Base-by-base conservation (phyloP, 345 rosid species). In the Salix purpurea region DNA sequence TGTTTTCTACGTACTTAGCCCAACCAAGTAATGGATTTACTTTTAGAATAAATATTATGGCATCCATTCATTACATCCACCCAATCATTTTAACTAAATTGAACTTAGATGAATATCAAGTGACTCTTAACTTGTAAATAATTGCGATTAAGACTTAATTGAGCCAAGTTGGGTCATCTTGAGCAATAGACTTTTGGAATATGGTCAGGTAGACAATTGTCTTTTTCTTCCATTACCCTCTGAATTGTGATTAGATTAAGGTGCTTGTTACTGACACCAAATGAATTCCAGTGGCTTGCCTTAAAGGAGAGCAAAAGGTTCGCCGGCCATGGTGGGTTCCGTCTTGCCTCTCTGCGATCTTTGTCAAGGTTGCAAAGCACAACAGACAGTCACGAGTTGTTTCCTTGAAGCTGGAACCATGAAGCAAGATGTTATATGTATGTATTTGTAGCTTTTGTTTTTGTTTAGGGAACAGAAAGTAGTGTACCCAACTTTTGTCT, bases 241-340 rank as follows among this genome's bases (percentile, higher is more conserved):
- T 23, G 16, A 56, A 30, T 26, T 56, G 61, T 34, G 37, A 68
- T 69, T 58, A 50, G 48, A 67, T 60, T n/a, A 18, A 7, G 21
- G 15, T 30, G 64, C 44, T 42, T n/a, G 64, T 14, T 11, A 4
- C 74, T 82, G 82, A 80, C 70, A 69, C 50, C 9, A 30, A 48
- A 69, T 71, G 19, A 28, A 60, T 77, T 75, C 34, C 86, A 96
- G 98, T 95, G 88, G 99, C 99, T 67, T 95, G 99, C 84, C 87
- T 95, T 83, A 95, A 95, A 84, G 99, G 99, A 56, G 99, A 95
- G 76, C 99, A 95, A 79, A 91, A 90, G 70, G 96, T 95, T 58
- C 90, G 94, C 77, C 85, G 96, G 69, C 99, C 99, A 70, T 95
- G 99, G 99, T 95, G 99, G 99, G 99, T 96, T 21, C 97, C 99